Evolutionary conservation across 2,329 filamentous ascomycete genomes (phyloP).

Genomic region (Alternaria arbusti): DNA sequence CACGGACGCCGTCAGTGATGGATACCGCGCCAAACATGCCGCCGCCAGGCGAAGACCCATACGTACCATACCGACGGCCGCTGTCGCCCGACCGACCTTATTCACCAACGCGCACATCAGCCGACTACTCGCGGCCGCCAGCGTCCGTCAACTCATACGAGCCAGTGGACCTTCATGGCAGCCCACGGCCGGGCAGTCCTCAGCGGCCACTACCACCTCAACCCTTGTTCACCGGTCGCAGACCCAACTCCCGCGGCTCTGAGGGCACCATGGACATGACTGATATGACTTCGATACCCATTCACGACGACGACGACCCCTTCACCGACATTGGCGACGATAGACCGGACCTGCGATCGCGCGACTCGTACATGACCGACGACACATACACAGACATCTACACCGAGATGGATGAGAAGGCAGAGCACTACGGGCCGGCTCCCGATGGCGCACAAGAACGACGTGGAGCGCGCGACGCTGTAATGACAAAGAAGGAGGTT

Average conservation of each 20-base stretch:
- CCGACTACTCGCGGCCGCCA: constrained; percentile 74
- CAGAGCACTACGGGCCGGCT: constrained; percentile 84
- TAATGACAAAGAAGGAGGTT: constrained; percentile 93
- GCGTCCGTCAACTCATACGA: constrained; percentile 78
- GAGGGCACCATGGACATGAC: constrained; percentile 64
- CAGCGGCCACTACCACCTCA: constrained; percentile 86
- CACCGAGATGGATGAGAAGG: constrained; percentile 61
- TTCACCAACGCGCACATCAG: constrained; percentile 59
- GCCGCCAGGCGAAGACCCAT: constrained; percentile 67
- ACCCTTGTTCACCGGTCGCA: constrained; percentile 73
- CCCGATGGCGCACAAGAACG: constrained; percentile 86
- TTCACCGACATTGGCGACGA: constrained; percentile 70
- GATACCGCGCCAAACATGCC: constrained; percentile 58
- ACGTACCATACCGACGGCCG: constrained; percentile 62
- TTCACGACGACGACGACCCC: constrained; percentile 68
- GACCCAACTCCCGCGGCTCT: constrained; percentile 53
- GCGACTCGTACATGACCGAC: constrained; percentile 67
- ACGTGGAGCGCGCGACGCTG: constrained; percentile 82
- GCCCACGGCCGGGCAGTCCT: constrained; percentile 84
- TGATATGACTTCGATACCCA: constrained; percentile 74
- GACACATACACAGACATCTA: constrained; percentile 63
- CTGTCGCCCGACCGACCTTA: constrained; percentile 63
- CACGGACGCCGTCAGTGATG: constrained; percentile 58
- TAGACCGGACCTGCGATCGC: constrained; percentile 65
- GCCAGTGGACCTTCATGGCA: constrained; percentile 86